Base-by-base conservation (phyloP, 2,329 filamentous ascomycete species). In the Tympanopsis confertula region DNA sequence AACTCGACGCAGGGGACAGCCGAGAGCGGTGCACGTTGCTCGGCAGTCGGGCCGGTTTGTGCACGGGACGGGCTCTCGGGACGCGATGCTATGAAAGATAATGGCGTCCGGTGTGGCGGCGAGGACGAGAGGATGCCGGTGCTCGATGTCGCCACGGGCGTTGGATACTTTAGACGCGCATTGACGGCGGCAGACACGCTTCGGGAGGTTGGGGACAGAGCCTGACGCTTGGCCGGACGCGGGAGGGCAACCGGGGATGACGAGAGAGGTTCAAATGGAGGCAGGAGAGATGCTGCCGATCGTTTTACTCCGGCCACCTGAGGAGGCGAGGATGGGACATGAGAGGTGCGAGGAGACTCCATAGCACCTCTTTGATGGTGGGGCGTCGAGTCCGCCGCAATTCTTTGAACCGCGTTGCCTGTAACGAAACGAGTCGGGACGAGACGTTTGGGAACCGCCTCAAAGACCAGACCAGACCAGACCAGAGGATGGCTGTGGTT, bases 111-210 rank as follows among this genome's bases (percentile, higher is more conserved):
- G n/a, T n/a, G 70, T 41, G 83, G 80, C 35, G 88, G 88, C 39
- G 88, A 94, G 35, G 86, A 93, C 26, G 85, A 86, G 47, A 94
- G 67, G 49, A 95, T 86, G 51, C 85, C 86, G 35, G 89, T 94
- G 47, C 86, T 94, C 3, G 91, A 96, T 3, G 89, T 95, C 15
- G 89, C 87, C 43, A 94, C 74, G 1, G 91, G 91, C 3, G 91
- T 95, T 29, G 91, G 91, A 62, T 96, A 95, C 53, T 82, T 86
- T 47, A 70, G 59, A 46, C 70, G 68, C 40, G 67, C 67, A 47
- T 61, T 63, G 42, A 62, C 53, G 30, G 57, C 58, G 12, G 56
- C 52, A 35, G 50, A 47, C 19, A 48, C 49, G n/a, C 54, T 47
- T 48, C 54, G 52, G 15, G 57, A 59, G 42, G 58, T 59, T 39